Conservation (phyloP, 345 rosid species). For the Hirschfeldia incana region DNA sequence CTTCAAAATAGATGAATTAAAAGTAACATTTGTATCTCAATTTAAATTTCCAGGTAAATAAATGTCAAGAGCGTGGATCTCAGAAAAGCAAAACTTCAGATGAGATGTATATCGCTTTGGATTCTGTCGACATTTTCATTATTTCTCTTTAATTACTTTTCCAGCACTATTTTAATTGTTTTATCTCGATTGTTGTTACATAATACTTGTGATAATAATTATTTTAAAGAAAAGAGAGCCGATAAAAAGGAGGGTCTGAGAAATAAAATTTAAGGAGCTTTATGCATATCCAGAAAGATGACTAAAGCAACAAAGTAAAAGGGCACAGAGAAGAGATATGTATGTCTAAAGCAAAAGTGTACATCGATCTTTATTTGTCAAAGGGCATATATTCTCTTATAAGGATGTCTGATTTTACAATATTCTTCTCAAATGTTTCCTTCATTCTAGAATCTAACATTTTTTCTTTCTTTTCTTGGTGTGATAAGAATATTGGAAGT, state of each 20-base stretch:
- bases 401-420: neutral
- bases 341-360: constrained; percentile 29
- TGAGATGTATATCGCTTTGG: constrained; percentile 37
- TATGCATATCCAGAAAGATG: constrained; percentile 30
- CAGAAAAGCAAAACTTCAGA: constrained; percentile 15
- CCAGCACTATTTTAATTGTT: constrained; percentile 26
- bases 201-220: constrained; percentile 34
- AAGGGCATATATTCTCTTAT: constrained; percentile 31
- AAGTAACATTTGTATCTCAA: neutral
- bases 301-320: constrained; percentile 30
- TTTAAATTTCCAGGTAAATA: constrained; percentile 33
- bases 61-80: constrained; percentile 36
- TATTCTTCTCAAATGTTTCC: constrained; percentile 1
- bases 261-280: constrained; percentile 6
- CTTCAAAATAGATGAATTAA: neutral
- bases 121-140: constrained; percentile 23
- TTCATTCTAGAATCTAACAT: neutral
- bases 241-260: constrained; percentile 12
- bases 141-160: constrained; percentile 17
- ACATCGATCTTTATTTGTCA: constrained; percentile 31
- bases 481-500: too few species aligned
- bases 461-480: neutral
- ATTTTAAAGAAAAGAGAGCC: constrained; percentile 10
- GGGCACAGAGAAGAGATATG: constrained; percentile 15
- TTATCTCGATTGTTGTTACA: constrained; percentile 34